A percentile compares a stretch with the other conserved stretches of the same genome.
Evolutionary conservation across 306 rosid genomes (phyloP).

Genomic region (Quercus variabilis): DNA sequence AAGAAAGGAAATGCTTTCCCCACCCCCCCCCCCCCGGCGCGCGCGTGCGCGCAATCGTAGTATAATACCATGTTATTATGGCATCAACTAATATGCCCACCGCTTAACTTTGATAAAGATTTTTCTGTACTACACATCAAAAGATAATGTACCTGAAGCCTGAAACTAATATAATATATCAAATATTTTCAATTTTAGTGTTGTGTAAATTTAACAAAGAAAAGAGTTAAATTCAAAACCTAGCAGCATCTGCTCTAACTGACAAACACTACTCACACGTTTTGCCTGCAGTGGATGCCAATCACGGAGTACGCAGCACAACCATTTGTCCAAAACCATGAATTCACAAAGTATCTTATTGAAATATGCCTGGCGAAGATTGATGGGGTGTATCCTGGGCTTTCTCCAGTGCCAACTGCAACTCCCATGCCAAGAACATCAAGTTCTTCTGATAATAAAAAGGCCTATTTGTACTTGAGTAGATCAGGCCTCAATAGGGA

Average conservation of each 20-base stretch:
- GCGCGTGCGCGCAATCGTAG: no score
- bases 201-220: neutral
- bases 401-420: constrained; percentile 35
- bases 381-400: constrained; percentile 54
- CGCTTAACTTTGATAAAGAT: neutral
- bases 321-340: constrained; percentile 45
- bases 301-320: constrained; percentile 64
- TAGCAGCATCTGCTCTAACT: neutral
- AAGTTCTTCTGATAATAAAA: constrained; percentile 14
- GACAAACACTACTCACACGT: neutral
- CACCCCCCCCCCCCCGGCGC: no score
- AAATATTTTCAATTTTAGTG: no score
- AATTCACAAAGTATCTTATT: constrained; percentile 31
- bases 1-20: no score
- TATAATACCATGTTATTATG: neutral
- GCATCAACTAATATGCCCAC: neutral
- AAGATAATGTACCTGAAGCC: neutral
- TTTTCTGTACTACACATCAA: neutral
- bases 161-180: neutral
- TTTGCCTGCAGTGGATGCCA: constrained; percentile 80
- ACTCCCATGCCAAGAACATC: constrained; percentile 6
- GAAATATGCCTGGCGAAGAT: constrained; percentile 52
- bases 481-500: constrained; percentile 31
- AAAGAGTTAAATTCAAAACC: neutral
- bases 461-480: constrained; percentile 47